Percentiles rank a stretch among this genome's conserved stretches.
Conservation (phyloP, 2,329 filamentous ascomycete species). For the Ophiostoma tasmaniense region DNA sequence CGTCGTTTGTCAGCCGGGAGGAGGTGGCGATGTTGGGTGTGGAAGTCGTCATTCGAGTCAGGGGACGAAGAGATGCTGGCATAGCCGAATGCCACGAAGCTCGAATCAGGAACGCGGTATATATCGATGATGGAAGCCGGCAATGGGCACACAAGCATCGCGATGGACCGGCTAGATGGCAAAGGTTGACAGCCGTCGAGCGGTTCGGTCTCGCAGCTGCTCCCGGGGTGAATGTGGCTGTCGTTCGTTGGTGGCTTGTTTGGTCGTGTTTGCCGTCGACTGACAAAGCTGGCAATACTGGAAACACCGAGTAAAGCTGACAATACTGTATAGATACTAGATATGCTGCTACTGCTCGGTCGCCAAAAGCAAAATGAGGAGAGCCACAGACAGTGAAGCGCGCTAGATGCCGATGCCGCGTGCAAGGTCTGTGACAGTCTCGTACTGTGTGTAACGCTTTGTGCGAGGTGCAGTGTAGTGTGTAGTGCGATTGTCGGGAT, state of each 20-base stretch:
- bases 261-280: not conserved
- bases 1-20: not conserved
- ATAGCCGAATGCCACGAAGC: constrained; percentile 1
- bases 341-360: not conserved
- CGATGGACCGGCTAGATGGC: not conserved
- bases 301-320: too few relatives aligned
- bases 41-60: not conserved
- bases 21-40: not conserved
- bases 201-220: not conserved
- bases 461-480: constrained; percentile 5
- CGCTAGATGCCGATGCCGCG: not conserved
- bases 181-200: not conserved
- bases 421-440: not conserved
- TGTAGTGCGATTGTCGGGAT: constrained; percentile 11
- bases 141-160: not conserved
- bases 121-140: not conserved
- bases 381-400: not conserved
- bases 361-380: not conserved
- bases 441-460: not conserved
- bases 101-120: not conserved
- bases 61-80: not conserved
- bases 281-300: too few relatives aligned
- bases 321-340: not conserved
- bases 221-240: not conserved
- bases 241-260: not conserved